phyloP scores from a whole-genome alignment of 2,329 filamentous ascomycete species.

The Colletotrichum theobromicola region DNA sequence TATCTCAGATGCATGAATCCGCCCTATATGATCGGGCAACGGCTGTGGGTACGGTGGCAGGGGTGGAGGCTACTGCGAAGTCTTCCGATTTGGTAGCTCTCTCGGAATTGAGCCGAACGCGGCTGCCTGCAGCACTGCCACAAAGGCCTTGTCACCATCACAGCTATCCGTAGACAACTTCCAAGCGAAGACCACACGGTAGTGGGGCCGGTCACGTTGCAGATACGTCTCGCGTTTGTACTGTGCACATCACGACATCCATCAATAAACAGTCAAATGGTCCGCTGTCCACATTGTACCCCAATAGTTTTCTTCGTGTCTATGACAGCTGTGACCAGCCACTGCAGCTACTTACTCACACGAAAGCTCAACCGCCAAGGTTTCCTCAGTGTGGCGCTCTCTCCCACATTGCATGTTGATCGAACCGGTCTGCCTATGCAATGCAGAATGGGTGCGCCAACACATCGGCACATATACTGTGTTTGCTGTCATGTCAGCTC shows the following conservation, averaged over 20 bases:
- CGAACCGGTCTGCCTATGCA: background rate
- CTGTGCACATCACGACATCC: too few relatives aligned
- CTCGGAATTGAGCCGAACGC: background rate
- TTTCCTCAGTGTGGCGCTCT: background rate
- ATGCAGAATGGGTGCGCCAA: background rate
- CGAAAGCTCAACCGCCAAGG: background rate
- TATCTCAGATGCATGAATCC: background rate
- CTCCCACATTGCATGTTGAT: background rate
- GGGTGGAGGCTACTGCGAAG: background rate
- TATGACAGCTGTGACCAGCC: too few relatives aligned
- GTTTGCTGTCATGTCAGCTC: background rate
- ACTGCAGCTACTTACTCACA: background rate
- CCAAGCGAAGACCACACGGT: background rate
- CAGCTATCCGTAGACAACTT: too few relatives aligned
- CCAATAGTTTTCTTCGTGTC: too few relatives aligned
- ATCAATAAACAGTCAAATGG: too few relatives aligned
- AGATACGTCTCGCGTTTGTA: background rate
- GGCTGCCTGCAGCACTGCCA: background rate
- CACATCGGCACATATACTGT: background rate
- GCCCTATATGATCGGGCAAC: background rate
- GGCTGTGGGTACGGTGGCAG: background rate
- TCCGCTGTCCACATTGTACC: too few relatives aligned
- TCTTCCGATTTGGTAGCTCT: background rate
- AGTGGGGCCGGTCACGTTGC: background rate
- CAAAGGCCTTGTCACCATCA: background rate